phyloP scores from a whole-genome alignment of 2,329 filamentous ascomycete species.

The Byssochlamys sp. region DNA sequence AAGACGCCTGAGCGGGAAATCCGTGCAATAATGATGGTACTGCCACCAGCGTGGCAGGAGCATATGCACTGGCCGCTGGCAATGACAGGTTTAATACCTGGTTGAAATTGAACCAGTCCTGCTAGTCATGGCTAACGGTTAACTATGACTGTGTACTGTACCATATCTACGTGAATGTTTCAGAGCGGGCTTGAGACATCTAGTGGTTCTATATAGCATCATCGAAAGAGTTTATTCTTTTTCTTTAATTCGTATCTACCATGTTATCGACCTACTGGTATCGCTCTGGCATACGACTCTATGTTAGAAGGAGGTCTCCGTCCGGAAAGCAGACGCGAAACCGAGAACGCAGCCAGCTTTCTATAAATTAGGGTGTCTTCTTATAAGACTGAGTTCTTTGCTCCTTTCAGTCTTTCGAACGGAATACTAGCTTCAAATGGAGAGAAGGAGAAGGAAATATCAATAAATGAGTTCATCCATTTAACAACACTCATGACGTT shows the following conservation, averaged over 20 bases:
- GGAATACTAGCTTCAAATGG: too few species aligned
- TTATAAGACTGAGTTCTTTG: too few species aligned
- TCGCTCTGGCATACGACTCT: neutral
- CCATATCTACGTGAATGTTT: neutral
- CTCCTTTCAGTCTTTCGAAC: too few species aligned
- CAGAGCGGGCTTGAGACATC: neutral
- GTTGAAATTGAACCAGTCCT: neutral
- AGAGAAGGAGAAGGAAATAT: too few species aligned
- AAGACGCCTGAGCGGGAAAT: slow-evolving; percentile 18
- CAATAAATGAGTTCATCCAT: too few species aligned
- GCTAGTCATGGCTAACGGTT: neutral
- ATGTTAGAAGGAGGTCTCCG: neutral
- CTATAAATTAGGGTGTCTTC: too few species aligned
- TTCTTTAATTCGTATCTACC: neutral
- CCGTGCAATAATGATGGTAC: slow-evolving; percentile 14
- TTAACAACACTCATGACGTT: too few species aligned
- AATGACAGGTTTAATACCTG: slow-evolving; percentile 1
- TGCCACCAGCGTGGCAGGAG: slow-evolving; percentile 20
- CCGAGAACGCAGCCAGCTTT: neutral
- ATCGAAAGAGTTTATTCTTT: neutral
- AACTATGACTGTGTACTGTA: neutral
- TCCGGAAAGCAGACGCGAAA: neutral
- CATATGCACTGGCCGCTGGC: slow-evolving; percentile 20
- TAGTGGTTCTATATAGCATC: neutral
- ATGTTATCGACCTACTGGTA: neutral